phyloP scores from a whole-genome alignment of 2,329 filamentous ascomycete species.

The Phyllosticta citriasiana region DNA sequence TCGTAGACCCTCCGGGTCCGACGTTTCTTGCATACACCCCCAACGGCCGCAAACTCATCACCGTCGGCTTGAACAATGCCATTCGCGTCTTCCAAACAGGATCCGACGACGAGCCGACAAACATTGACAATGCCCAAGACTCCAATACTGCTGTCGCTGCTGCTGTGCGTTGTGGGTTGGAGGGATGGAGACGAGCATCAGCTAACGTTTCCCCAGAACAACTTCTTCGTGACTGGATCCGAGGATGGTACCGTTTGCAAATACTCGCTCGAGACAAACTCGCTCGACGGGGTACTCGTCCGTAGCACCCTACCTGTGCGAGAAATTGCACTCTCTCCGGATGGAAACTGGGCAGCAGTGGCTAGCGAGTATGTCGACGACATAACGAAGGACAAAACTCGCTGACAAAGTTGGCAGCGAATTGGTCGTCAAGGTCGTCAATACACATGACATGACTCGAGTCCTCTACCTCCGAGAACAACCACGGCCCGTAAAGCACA shows the following conservation, averaged over 20 bases:
- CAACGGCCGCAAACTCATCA: conserved; percentile 76
- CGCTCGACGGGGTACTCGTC: conserved; percentile 72
- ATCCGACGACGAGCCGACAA: conserved; percentile 83
- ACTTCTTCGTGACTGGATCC: conserved; percentile 78
- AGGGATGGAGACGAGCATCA: background rate
- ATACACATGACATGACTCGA: conserved; percentile 64
- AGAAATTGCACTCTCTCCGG: conserved; percentile 72
- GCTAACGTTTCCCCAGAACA: conserved; percentile 41
- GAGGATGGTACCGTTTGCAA: conserved; percentile 95
- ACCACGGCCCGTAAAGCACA: conserved; percentile 76
- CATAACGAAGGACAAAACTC: background rate
- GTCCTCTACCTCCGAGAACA: conserved; percentile 77
- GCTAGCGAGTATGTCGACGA: conserved; percentile 65
- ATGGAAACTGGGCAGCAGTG: conserved; percentile 81
- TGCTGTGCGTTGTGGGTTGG: conserved; percentile 36
- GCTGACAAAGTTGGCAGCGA: conserved; percentile 44
- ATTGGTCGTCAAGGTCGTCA: conserved; percentile 80
- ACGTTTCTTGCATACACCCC: conserved; percentile 87
- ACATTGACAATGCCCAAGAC: conserved; percentile 84
- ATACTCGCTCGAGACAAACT: conserved; percentile 67
- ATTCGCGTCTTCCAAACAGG: conserved; percentile 88
- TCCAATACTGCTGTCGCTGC: conserved; percentile 73
- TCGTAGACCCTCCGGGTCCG: conserved; percentile 65
- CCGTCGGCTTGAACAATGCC: conserved; percentile 86
- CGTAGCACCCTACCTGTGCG: conserved; percentile 78